Evolutionary conservation across 441 rosid species (phyloP).

Genomic region (Pelargonium exstipulatum): DNA sequence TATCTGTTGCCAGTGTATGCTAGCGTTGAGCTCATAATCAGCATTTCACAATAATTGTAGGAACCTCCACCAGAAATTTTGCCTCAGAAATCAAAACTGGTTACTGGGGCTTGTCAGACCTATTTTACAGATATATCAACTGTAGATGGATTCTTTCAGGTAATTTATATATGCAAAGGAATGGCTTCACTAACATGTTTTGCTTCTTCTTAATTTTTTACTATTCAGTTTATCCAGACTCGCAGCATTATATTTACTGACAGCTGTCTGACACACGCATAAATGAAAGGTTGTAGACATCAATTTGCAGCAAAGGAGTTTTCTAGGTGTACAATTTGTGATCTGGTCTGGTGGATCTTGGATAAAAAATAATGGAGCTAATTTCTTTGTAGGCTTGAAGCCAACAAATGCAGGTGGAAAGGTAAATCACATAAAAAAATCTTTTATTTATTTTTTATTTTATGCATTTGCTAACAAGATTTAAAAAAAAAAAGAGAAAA

Average conservation of each 20-base stretch:
- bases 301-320: constrained; percentile 45
- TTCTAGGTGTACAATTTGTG: constrained; percentile 54
- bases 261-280: constrained; percentile 4
- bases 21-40: constrained; percentile 7
- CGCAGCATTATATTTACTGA: neutral
- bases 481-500: too few relatives aligned
- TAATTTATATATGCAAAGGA: constrained; percentile 18
- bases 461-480: neutral
- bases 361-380: constrained; percentile 52
- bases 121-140: constrained; percentile 39
- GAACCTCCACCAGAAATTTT: constrained; percentile 50
- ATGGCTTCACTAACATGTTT: neutral
- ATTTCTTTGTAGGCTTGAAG: constrained; percentile 38
- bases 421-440: constrained; percentile 23
- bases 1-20: neutral
- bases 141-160: constrained; percentile 49
- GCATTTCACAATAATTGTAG: constrained; percentile 27
- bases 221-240: neutral
- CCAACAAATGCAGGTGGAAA: constrained; percentile 32
- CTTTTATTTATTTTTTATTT: neutral
- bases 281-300: constrained; percentile 41
- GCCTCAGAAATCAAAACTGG: constrained; percentile 53
- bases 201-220: constrained; percentile 8
- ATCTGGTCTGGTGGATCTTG: constrained; percentile 55
- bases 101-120: constrained; percentile 58